Percentiles rank a stretch among this genome's conserved stretches.
phyloP scores from a whole-genome alignment of 441 rosid species.

The Gossypium trilobum region DNA sequence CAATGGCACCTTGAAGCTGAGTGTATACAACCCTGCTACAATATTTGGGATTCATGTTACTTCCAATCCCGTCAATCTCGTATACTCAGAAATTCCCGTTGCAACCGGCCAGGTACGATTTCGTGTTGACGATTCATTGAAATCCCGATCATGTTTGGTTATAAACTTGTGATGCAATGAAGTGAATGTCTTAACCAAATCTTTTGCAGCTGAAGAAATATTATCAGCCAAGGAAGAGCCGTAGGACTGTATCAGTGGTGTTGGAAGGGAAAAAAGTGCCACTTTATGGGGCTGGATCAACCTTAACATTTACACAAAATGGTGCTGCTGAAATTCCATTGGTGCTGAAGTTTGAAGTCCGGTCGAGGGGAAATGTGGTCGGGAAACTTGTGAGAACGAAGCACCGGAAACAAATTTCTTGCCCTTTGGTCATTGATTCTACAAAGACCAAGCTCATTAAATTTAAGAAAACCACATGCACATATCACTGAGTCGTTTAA shows the following conservation, averaged over 20 bases:
- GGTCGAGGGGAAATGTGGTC: slow-evolving; percentile 66
- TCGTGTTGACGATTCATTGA: background rate
- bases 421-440: slow-evolving; percentile 51
- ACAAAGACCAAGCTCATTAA: slow-evolving; percentile 42
- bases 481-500: slow-evolving; percentile 28
- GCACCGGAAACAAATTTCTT: slow-evolving; percentile 44
- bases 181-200: background rate
- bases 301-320: slow-evolving; percentile 36
- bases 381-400: slow-evolving; percentile 78
- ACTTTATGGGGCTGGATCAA: slow-evolving; percentile 79
- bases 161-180: background rate
- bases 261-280: slow-evolving; percentile 69
- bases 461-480: slow-evolving; percentile 49
- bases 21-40: slow-evolving; percentile 64
- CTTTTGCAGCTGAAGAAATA: slow-evolving; percentile 70
- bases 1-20: slow-evolving; percentile 56
- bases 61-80: slow-evolving; percentile 57
- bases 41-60: slow-evolving; percentile 80
- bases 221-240: slow-evolving; percentile 84
- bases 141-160: background rate
- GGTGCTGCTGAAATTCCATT: slow-evolving; percentile 48
- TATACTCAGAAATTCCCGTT: slow-evolving; percentile 53
- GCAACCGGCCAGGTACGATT: slow-evolving; percentile 70
- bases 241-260: slow-evolving; percentile 41
- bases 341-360: slow-evolving; percentile 50